Percentiles rank a stretch among this genome's conserved stretches.
phyloP scores from a whole-genome alignment of 768 basidiomycete genomes.

The Termitomyces sp. region DNA sequence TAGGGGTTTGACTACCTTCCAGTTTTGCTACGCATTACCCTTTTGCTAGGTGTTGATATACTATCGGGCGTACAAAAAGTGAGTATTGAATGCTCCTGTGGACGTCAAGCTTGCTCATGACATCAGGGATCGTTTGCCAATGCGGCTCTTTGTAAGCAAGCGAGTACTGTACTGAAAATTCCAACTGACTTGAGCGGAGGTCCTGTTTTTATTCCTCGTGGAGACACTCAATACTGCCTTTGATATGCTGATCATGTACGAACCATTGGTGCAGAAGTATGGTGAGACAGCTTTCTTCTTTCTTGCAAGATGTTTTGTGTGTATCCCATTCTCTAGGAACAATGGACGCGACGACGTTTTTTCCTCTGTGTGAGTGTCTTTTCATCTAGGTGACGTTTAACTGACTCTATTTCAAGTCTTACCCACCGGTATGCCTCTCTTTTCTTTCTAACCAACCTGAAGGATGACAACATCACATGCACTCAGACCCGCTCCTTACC shows the following conservation, averaged over 20 bases:
- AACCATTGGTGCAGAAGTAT: conserved; percentile 39
- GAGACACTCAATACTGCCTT: conserved; percentile 40
- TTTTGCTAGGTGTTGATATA: conserved; percentile 22
- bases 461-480: not conserved
- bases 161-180: not conserved
- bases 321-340: conserved; percentile 19
- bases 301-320: not conserved
- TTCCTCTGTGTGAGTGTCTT: conserved; percentile 26
- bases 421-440: conserved; percentile 11
- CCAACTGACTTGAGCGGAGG: conserved; percentile 17
- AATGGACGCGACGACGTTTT: conserved; percentile 26
- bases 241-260: conserved; percentile 41
- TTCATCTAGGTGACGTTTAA: not conserved
- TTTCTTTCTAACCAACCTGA: not conserved
- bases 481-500: conserved; percentile 20
- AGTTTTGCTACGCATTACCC: not conserved
- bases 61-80: conserved; percentile 36
- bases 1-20: conserved; percentile 3
- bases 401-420: conserved; percentile 17
- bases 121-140: conserved; percentile 36
- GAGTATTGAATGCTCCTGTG: not conserved
- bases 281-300: conserved; percentile 17
- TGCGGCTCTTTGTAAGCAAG: conserved; percentile 32
- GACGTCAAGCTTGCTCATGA: not conserved
- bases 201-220: conserved; percentile 35